Base-by-base conservation (phyloP, 2,329 filamentous ascomycete genomes). In the Tolypocladium pustulatum region DNA sequence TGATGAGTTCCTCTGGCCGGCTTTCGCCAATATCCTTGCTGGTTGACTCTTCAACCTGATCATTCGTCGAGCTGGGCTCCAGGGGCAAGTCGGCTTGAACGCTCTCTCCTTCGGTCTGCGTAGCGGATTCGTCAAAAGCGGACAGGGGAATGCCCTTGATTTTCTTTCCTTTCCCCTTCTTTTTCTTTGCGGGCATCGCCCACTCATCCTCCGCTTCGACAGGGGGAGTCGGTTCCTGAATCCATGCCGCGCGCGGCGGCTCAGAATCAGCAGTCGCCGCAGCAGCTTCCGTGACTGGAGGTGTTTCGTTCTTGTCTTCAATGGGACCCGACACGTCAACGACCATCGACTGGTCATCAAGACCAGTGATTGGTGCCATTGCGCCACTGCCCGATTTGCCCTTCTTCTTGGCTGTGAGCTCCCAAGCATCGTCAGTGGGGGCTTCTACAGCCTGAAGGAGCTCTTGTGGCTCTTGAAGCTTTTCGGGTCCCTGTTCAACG, bases 391-490 rank as follows among this genome's bases (percentile, higher is more conserved):
- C 8, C 8, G 46, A n/a, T 37, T 58, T 62, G 30, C 41, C 43
- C 59, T 70, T 66, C 63, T 71, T 77, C 61, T 74, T 77, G 58
- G 67, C 66, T 55, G 75, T 70, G 41, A 69, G 62, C 9, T 71
- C 70, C 61, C 65, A 67, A 32, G 67, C 66, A 38, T 64, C 63
- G 25, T 63, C 59, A 49, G 56, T 58, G 8, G 25, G 61, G 12
- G 27, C 51, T 40, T 49, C 49, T 34, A n/a, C 46, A 51, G 17
- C 17, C 20, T 3, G 49, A 15, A 7, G 10, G 32, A 15, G 12
- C 2, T 53, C 30, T 13, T 53, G 49, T 10, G 49, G 69, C 63
- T 57, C 46, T 20, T 43, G 2, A 7, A 32, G 40, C 27, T 56
- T n/a, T n/a, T n/a, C 17, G 12, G 43, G 25, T 7, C 57, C 51